Base-by-base conservation (phyloP, 2,329 filamentous ascomycete genomes). In the Nothopassalora personata region DNA sequence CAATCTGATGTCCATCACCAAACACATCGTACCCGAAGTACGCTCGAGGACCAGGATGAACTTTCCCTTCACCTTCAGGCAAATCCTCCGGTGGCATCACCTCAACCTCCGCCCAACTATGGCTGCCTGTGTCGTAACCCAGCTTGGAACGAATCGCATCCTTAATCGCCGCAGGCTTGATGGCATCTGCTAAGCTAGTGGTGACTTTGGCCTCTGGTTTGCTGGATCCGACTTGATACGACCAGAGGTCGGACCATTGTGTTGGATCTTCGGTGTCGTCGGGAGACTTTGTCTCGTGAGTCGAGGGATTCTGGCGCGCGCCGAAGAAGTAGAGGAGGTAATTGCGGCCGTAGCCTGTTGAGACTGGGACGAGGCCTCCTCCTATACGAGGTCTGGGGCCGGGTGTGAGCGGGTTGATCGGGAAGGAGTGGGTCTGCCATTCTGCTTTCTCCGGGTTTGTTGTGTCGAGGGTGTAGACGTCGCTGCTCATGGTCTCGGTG, bases 261-360 rank as follows among this genome's bases (percentile, higher is more conserved):
- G 61, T 60, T 58, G 63, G 61, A 58, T 57, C 58, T 52, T 59
- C 58, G 2, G 59, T 65, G 7, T 63, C 63, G n/a, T 62, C 56
- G n/a, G 66, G 60, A 15, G 59, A 60, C 1, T 63, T 50, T n/a
- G 61, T 49, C n/a, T 66, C 59, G 30, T 58, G 31, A 15, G 60
- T 49, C 15, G 53, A 45, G 36, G 59, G 57, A 39, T 60, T 57
- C 45, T 66, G 62, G 11, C 66, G 64, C 7, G 66, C 61, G 31
- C 76, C 77, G 31, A 79, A 72, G 45, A 78, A 67, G 64, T 78
- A 77, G 1, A 76, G 64, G 6, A 79, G 71, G 62, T 77, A 79
- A 46, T 76, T 73, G 5, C 77, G 72, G 13, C 77, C 77, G 54
- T 76, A 74, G 11, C 76, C 76, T 1, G 76, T 79, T 0, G 71